phyloP scores from a whole-genome alignment of 2,329 filamentous ascomycete species.

The Tolypocladium paradoxum region DNA sequence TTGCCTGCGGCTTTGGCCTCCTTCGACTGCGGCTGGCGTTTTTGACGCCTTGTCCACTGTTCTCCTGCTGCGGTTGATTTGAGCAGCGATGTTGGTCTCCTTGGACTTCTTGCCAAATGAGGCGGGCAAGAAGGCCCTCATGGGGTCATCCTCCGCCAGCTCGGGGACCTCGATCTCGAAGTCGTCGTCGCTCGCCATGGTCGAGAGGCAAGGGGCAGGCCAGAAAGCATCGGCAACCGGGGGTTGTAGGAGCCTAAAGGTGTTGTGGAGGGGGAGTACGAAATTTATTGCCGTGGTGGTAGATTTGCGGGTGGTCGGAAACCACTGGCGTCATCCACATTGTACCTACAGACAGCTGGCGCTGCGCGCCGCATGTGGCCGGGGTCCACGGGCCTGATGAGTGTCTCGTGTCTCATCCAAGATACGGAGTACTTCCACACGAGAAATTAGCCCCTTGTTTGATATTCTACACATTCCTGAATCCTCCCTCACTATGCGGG shows the following conservation, averaged over 20 bases:
- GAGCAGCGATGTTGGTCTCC: slow-evolving; percentile 62
- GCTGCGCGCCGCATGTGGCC: not conserved
- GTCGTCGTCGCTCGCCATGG: slow-evolving; percentile 52
- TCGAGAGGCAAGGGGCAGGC: slow-evolving; percentile 6
- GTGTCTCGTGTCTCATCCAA: not conserved
- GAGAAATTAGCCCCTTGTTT: not conserved
- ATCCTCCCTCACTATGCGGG: not conserved
- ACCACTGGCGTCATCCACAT: slow-evolving; percentile 4
- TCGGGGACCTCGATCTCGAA: slow-evolving; percentile 43
- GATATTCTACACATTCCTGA: not conserved
- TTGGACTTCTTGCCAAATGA: slow-evolving; percentile 77
- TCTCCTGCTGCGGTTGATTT: slow-evolving; percentile 71
- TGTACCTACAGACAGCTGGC: not conserved
- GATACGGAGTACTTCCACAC: not conserved
- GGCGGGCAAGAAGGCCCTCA: slow-evolving; percentile 67
- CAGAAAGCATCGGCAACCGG: slow-evolving; percentile 4
- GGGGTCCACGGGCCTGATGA: not conserved
- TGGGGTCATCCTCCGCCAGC: slow-evolving; percentile 52
- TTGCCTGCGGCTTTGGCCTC: slow-evolving; percentile 5
- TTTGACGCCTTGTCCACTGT: slow-evolving; percentile 15
- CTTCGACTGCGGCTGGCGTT: slow-evolving; percentile 6
- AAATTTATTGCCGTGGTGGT: slow-evolving; percentile 9
- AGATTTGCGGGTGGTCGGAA: slow-evolving; percentile 5
- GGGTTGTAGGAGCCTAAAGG: slow-evolving; percentile 1
- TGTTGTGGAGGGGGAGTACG: slow-evolving; percentile 5